phyloP scores from a whole-genome alignment of 2,329 filamentous ascomycete species.

The Ascochyta fabae region DNA sequence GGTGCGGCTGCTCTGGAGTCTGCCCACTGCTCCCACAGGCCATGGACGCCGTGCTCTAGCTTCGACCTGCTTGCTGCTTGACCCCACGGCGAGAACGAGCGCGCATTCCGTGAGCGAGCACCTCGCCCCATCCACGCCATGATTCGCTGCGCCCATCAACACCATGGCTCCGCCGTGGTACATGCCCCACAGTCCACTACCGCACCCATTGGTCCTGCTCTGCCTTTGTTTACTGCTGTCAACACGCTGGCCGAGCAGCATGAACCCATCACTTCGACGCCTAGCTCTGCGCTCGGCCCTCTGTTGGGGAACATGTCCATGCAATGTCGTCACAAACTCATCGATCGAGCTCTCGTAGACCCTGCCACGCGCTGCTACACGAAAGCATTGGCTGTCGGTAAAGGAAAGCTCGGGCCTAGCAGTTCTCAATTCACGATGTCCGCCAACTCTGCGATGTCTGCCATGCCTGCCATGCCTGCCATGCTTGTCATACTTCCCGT shows the following conservation, averaged over 20 bases:
- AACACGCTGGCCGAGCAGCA: conserved; percentile 8
- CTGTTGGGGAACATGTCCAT: not conserved
- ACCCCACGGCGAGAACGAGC: conserved; percentile 28
- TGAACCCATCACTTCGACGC: conserved; percentile 2
- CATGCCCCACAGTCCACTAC: conserved; percentile 21
- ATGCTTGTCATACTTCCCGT: no score
- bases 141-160: conserved; percentile 31
- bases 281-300: conserved; percentile 6
- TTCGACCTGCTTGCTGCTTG: conserved; percentile 2
- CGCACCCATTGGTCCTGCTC: conserved; percentile 15
- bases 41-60: not conserved
- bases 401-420: no score
- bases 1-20: not conserved
- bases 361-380: conserved; percentile 15
- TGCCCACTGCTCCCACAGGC: not conserved
- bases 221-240: conserved; percentile 11
- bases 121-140: no score
- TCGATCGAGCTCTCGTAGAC: conserved; percentile 15
- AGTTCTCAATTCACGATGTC: no score
- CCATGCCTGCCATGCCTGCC: no score
- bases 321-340: conserved; percentile 15
- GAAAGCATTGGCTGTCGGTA: not conserved
- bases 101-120: conserved; percentile 15
- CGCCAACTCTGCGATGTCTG: no score
- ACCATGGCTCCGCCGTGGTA: conserved; percentile 27